Conservation (phyloP, 75 land plant species). For the Pseudotsuga menziesii region DNA sequence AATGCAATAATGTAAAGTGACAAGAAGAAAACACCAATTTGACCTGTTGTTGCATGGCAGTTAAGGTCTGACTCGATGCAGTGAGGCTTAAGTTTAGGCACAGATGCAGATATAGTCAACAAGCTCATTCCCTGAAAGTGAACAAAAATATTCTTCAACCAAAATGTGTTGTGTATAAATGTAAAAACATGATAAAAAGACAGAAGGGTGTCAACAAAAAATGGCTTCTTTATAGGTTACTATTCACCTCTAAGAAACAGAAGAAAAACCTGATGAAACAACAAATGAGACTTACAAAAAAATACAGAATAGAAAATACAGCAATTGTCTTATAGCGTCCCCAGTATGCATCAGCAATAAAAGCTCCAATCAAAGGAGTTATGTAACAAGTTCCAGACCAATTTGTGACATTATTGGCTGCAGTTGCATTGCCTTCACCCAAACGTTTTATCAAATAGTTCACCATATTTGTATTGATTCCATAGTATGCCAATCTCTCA, state of each 20-base stretch:
- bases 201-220: not conserved
- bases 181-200: slow-evolving; percentile 7
- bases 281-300: slow-evolving; percentile 34
- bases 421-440: slow-evolving; percentile 36
- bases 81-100: slow-evolving; percentile 39
- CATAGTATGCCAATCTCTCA: slow-evolving; percentile 88
- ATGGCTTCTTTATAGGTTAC: not conserved
- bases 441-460: slow-evolving; percentile 41
- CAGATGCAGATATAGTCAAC: slow-evolving; percentile 61
- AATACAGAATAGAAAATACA: slow-evolving; percentile 43
- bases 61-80: slow-evolving; percentile 15
- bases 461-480: slow-evolving; percentile 55
- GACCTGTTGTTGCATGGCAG: slow-evolving; percentile 19
- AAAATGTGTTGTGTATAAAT: too few species aligned
- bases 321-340: slow-evolving; percentile 73
- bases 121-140: slow-evolving; percentile 58
- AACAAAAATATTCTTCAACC: too few species aligned
- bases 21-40: slow-evolving; percentile 34
- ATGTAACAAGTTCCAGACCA: slow-evolving; percentile 65
- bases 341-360: slow-evolving; percentile 65
- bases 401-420: slow-evolving; percentile 51
- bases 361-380: slow-evolving; percentile 65
- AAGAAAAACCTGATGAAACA: too few species aligned
- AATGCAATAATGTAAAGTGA: slow-evolving; percentile 77
- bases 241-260: not conserved